These are phyloP conservation scores for Debaryomyces sp. DNA, from an alignment of 1,139 yeast species.

Conservation along the genomic window DNA sequence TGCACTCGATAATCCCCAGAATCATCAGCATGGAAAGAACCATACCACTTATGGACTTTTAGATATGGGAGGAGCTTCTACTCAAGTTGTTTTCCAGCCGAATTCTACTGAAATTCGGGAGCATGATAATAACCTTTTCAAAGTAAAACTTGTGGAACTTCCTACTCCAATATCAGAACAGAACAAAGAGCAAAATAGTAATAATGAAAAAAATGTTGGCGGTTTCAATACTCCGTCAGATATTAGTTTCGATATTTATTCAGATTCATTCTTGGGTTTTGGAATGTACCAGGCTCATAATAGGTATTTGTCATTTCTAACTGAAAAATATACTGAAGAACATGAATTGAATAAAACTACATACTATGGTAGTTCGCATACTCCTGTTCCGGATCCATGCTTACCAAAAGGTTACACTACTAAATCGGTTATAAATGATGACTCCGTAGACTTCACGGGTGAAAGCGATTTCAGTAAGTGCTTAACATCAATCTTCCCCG, in stretches of 20 bases:
- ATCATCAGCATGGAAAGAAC: slow-evolving; percentile 53
- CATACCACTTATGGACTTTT: slow-evolving; percentile 71
- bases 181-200: slow-evolving; percentile 13
- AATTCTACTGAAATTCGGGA: slow-evolving; percentile 54
- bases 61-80: slow-evolving; percentile 90
- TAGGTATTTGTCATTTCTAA: slow-evolving; percentile 46
- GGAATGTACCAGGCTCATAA: slow-evolving; percentile 74
- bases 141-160: slow-evolving; percentile 49
- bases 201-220: slow-evolving; percentile 6
- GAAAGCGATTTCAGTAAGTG: slow-evolving; percentile 63
- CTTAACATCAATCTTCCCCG: slow-evolving; percentile 52
- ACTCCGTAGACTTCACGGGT: slow-evolving; percentile 50
- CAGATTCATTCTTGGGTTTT: slow-evolving; percentile 74
- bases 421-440: slow-evolving; percentile 24
- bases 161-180: slow-evolving; percentile 21
- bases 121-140: slow-evolving; percentile 57
- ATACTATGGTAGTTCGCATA: slow-evolving; percentile 18
- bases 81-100: slow-evolving; percentile 82
- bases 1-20: slow-evolving; percentile 50
- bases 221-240: slow-evolving; percentile 17
- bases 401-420: slow-evolving; percentile 51
- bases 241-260: slow-evolving; percentile 55
- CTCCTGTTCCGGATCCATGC: slow-evolving; percentile 61
- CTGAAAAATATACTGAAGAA: slow-evolving; percentile 24
- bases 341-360: slow-evolving; percentile 16